Conservation (phyloP, 192 early-diverging fungal genomes). For the Tieghemiomyces parasiticus region DNA sequence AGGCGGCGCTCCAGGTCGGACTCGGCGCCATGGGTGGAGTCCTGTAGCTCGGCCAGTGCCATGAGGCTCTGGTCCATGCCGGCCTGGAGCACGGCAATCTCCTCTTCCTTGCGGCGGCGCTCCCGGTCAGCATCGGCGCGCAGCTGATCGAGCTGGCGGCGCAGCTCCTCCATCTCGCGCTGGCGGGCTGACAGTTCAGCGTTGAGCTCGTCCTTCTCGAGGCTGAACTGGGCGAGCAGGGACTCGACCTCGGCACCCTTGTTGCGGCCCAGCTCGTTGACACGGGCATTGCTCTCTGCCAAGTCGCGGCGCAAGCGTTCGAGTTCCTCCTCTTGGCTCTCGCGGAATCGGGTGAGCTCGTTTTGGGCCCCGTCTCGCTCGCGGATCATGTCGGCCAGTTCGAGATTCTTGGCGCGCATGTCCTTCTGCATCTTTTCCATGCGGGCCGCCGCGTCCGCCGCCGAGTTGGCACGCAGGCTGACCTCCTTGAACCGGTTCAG, state of each 20-base stretch:
- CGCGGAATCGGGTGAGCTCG: slow-evolving; percentile 62
- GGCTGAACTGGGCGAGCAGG: slow-evolving; percentile 64
- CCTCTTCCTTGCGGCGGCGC: slow-evolving; percentile 50
- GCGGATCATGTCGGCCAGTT: slow-evolving; percentile 78
- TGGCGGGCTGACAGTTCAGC: slow-evolving; percentile 24
- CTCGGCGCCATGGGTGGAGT: slow-evolving; percentile 29
- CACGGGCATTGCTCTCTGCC: slow-evolving; percentile 54
- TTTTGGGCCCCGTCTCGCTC: slow-evolving; percentile 75
- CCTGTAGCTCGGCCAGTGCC: slow-evolving; percentile 55
- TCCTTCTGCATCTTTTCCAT: slow-evolving; percentile 65
- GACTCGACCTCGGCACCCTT: slow-evolving; percentile 74
- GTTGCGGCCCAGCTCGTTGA: slow-evolving; percentile 58
- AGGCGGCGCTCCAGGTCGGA: slow-evolving; percentile 44
- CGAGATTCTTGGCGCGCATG: slow-evolving; percentile 56
- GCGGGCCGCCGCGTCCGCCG: slow-evolving; percentile 71
- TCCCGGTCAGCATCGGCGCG: slow-evolving; percentile 20
- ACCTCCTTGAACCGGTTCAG: slow-evolving; percentile 81
- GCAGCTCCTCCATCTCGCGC: slow-evolving; percentile 21
- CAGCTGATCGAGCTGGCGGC: slow-evolving; percentile 24
- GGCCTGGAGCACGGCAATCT: slow-evolving; percentile 58
- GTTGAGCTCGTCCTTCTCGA: slow-evolving; percentile 74
- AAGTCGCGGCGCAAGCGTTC: slow-evolving; percentile 63
- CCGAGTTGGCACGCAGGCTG: slow-evolving; percentile 61
- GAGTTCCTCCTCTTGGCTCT: slow-evolving; percentile 73
- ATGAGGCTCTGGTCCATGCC: slow-evolving; percentile 69